Evolutionary conservation across 108 stramenopile species (phyloP), one percentile per base, ranked within the genome.

Genomic region (Seminavis robusta): DNA sequence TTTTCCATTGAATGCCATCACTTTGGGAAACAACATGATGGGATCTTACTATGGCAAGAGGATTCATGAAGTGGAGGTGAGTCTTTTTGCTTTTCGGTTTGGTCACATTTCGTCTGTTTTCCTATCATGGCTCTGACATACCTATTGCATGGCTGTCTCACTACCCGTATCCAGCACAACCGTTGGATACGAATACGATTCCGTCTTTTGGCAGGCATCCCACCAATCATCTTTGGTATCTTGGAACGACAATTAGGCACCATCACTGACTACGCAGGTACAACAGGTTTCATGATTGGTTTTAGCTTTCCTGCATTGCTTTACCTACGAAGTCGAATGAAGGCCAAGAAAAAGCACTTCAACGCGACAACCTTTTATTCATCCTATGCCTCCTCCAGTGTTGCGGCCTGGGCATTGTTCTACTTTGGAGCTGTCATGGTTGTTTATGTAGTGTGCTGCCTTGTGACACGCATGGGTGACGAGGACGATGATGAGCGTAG

Each of bases 1-100:
- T 1, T 76, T 56, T 29, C 75, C 75, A 4, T 40, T 76, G 27
- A 76, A 71, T 45, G 69, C 67, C 20, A 71, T 76, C 24, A 58
- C 67, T 19, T 31, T 76, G 3, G 75, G 69, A 3, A 70, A 76
- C 60, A 65, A 39, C 37, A 26, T 76, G 4, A 33, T 71, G 34
- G 57, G 49, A 40, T 33, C 34, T 3, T 48, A 5, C 19, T 61
- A 52, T 34, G 62, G 66, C 42, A 40, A 51, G 29, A 47, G 56
- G n/a, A 48, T 68, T 10, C 58, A 54, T 30, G 60, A 69, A 16
- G 42, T 47, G 3, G 67, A 69, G n/a, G n/a, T n/a, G n/a, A n/a
- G n/a, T n/a, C n/a, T n/a, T n/a, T n/a, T n/a, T n/a, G n/a, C n/a
- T n/a, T n/a, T n/a, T n/a, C n/a, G n/a, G n/a, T n/a, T n/a, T n/a